Evolutionary conservation across 202 grass and related monocot species (phyloP).

Genomic region (Carex arenaria): DNA sequence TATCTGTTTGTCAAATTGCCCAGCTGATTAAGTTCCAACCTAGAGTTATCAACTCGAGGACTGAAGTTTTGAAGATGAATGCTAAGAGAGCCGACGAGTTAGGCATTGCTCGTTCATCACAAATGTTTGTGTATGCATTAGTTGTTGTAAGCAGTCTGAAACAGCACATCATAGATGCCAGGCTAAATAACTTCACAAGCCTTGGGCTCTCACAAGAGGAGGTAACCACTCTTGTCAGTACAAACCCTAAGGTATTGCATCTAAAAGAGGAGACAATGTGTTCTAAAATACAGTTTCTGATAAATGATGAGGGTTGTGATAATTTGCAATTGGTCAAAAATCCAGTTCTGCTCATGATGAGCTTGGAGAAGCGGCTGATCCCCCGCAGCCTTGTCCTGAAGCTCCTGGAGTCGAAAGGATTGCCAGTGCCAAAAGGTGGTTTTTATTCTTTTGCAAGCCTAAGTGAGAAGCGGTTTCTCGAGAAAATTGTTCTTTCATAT

Average conservation of each 20-base stretch:
- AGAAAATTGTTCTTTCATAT: background rate
- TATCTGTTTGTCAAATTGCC: constrained; percentile 10
- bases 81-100: constrained; percentile 27
- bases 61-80: background rate
- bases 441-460: background rate
- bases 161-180: too few species aligned
- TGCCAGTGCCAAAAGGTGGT: background rate
- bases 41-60: background rate
- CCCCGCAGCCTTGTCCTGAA: constrained; percentile 4
- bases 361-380: constrained; percentile 24
- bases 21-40: background rate
- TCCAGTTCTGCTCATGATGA: background rate
- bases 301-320: background rate
- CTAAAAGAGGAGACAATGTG: background rate
- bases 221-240: too few species aligned
- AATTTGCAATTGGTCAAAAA: background rate
- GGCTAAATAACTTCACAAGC: too few species aligned
- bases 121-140: constrained; percentile 24
- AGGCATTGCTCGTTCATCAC: background rate
- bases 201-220: too few species aligned
- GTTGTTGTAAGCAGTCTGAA: background rate
- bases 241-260: too few species aligned
- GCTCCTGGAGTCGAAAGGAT: constrained; percentile 15
- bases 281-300: constrained; percentile 24
- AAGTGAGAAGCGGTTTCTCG: background rate